A percentile compares a stretch with the other conserved stretches of the same genome.
These are phyloP conservation scores for Xerocomellus chrysenteron DNA, from an alignment of 768 basidiomycete species.

Conservation along the genomic window DNA sequence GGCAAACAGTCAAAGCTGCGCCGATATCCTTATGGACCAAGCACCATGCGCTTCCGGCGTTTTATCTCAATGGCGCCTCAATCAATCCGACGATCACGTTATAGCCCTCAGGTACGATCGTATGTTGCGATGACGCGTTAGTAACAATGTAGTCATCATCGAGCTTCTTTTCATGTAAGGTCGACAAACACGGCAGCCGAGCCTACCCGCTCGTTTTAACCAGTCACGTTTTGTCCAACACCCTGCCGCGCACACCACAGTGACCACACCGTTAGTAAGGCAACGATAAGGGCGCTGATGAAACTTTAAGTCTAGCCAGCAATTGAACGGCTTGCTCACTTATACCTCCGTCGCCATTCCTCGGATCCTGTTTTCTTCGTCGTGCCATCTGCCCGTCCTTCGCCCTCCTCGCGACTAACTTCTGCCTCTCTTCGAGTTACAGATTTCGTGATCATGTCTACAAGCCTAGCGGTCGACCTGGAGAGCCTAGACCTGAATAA, in stretches of 20 bases:
- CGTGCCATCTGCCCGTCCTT: neutral
- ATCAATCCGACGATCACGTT: no score
- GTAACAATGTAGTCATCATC: no score
- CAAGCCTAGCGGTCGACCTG: neutral
- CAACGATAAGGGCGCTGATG: neutral
- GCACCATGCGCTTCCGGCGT: no score
- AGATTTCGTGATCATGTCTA: conserved; percentile 1
- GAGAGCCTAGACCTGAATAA: conserved; percentile 5
- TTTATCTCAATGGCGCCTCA: no score
- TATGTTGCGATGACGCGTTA: no score
- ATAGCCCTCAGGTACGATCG: no score
- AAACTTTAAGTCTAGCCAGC: neutral
- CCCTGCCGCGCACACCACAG: neutral
- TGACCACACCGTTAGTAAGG: neutral
- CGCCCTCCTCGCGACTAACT: neutral
- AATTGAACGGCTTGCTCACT: neutral
- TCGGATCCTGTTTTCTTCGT: neutral
- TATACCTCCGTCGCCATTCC: neutral
- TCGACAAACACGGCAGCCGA: no score
- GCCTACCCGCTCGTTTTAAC: no score
- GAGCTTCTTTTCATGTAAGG: no score
- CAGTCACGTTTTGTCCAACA: no score
- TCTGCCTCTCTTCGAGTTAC: neutral
- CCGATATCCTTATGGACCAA: no score
- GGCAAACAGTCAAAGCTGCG: no score